Percentiles rank a stretch among this genome's conserved stretches.
Conservation (phyloP, 257 asterid genomes). For the Petunia secreta region DNA sequence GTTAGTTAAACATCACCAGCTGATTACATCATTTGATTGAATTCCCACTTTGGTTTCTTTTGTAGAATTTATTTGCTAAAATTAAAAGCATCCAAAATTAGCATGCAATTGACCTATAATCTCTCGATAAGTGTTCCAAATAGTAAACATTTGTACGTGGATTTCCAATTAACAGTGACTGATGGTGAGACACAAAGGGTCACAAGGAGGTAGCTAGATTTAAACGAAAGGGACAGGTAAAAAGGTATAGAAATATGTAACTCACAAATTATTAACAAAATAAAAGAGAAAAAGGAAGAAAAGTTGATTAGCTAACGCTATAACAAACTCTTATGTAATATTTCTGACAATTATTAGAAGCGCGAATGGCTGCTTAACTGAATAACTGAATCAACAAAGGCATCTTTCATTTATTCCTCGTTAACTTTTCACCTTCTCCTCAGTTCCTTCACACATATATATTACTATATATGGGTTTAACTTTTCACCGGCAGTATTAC, state of each 20-base stretch:
- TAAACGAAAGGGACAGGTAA: not conserved
- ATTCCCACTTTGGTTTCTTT: not conserved
- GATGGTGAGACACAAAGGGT: not conserved
- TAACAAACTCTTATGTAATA: not conserved
- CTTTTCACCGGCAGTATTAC: too few species aligned
- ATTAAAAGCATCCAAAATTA: not conserved
- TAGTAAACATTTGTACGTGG: not conserved
- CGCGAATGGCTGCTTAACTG: conserved; percentile 34
- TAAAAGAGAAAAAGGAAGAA: too few species aligned
- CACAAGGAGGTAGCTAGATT: not conserved
- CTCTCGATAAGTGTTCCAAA: not conserved
- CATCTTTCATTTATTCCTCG: conserved; percentile 31
- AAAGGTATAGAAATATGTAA: not conserved
- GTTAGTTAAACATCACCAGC: not conserved
- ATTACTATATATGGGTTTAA: too few species aligned
- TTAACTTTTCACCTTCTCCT: not conserved
- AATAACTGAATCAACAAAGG: conserved; percentile 60
- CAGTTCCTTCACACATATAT: not conserved
- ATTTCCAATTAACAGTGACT: not conserved
- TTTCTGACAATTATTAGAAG: too few species aligned
- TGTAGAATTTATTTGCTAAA: not conserved
- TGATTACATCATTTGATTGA: not conserved
- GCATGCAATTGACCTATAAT: too few species aligned
- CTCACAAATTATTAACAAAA: too few species aligned
- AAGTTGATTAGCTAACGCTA: not conserved